Base-by-base conservation (phyloP, 768 basidiomycete genomes). In the Punctularia strigosozonata region DNA sequence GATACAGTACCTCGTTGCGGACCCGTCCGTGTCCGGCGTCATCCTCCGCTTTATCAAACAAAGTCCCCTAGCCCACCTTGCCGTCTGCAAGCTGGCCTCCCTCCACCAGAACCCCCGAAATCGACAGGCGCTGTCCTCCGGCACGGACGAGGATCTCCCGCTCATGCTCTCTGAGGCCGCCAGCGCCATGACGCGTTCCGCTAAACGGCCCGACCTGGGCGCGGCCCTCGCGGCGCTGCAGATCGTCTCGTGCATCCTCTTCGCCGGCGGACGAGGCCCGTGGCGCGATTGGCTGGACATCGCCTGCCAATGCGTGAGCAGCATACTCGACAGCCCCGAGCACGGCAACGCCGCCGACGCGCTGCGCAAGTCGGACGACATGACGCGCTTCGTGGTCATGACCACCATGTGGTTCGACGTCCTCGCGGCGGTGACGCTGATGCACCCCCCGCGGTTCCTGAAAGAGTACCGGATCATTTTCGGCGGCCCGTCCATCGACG, bases 371-470 rank as follows among this genome's bases (percentile, higher is more conserved):
- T 75, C 70, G 47, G 46, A 52, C 17, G 68, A 64, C 64, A 74
- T 63, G 59, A 68, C 62, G 55, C 71, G 60, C 25, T 87, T 87
- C 57, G 77, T 88, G 52, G 68, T 87, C 59, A 85, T 85, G 57
- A 80, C 85, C 20, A 75, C 81, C 13, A 76, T 88, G 40, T 89
- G 86, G 86, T 86, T 88, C 55, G 86, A 89, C 53, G 82, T 88
- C 25, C 67, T 88, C 37, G 84, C 82, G 5, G 75, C 79, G 1
- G 70, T 80, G 37, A 83, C 84, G n/a, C 75, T 71, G n/a, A 62
- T 68, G 44, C 48, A 66, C 45, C 47, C 59, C 3, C 84, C 86
- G 7, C 62, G 63, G 35, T 77, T 86, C 55, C 57, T 80, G 26
- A 23, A 49, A 3, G 62, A 68, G 30, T 78, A 84, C 50, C 65